Base-by-base conservation (phyloP, 1,284 basidiomycete species). In the Marasmius tenuissimus region DNA sequence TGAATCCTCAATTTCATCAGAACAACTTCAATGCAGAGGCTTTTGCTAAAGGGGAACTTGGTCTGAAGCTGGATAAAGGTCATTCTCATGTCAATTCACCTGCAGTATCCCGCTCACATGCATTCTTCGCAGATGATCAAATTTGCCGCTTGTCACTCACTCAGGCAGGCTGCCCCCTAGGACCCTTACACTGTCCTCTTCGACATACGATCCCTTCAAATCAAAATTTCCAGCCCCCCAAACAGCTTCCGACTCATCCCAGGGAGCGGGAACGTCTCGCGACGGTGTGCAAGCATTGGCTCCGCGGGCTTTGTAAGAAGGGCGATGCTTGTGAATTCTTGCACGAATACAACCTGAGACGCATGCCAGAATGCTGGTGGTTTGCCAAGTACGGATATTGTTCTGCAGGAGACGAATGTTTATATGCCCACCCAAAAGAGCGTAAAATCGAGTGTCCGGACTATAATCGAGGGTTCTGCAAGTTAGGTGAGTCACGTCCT, bases 361-460 rank as follows among this genome's bases (percentile, higher is more conserved):
- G 94, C 61, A 99, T 99, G 94, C 97, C 97, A n/a, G 94, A 98
- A 74, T 99, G 97, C 74, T 94, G 96, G 86, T 98, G 96, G 94
- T 99, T 90, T 74, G 94, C 94, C 62, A 97, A 97, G 75, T 97
- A 96, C 72, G 97, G 97, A 4, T 99, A 97, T 77, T 99, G 97
- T 78, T 95, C 95, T 60, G 92, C 95, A 54, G 97, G 97, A 57
- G 97, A 98, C 70, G 97, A 99, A 76, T 99, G 97, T 75, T 82
- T 99, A 67, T 99, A 99, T 74, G 92, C 94, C 27, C 97, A 99
- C 76, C 94, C 96, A n/a, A 96, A 94, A 69, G 94, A 97, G 72
- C 85, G 93, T 63, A 89, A 89, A 69, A 89, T 96, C 33, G 95
- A 98, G 73, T 99, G 97, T 73, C 94, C 96, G 54, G 93, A 96